Percentiles rank a stretch among this genome's conserved stretches.
Conservation (phyloP, 2,329 filamentous ascomycete genomes). For the Fusarium proliferatum region DNA sequence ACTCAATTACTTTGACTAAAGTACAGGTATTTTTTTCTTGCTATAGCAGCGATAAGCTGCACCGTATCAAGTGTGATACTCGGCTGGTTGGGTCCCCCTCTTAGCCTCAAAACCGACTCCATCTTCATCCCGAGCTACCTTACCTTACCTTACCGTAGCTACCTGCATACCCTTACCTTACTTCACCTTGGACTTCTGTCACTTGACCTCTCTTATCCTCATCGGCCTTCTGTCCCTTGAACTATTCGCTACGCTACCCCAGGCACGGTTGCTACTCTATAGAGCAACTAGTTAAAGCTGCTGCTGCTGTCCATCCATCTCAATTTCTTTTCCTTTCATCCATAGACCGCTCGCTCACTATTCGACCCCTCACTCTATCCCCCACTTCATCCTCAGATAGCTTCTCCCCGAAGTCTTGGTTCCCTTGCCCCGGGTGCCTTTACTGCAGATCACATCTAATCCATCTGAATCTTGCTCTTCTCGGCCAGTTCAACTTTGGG, state of each 20-base stretch:
- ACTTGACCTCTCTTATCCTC: constrained; percentile 22
- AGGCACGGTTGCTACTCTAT: constrained; percentile 11
- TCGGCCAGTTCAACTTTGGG: constrained; percentile 2
- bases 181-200: constrained; percentile 21
- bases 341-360: constrained; percentile 8
- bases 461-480: constrained; percentile 13
- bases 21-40: not conserved
- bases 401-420: constrained; percentile 35
- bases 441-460: constrained; percentile 30
- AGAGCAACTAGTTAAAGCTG: constrained; percentile 10
- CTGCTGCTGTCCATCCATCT: constrained; percentile 20
- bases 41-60: not conserved
- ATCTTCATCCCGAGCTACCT: constrained; percentile 15
- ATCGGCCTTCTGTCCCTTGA: constrained; percentile 4
- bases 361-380: constrained; percentile 37
- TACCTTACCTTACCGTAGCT: constrained; percentile 2
- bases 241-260: constrained; percentile 1
- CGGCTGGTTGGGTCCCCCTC: not conserved
- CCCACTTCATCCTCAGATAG: constrained; percentile 24
- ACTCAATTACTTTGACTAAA: constrained; percentile 5
- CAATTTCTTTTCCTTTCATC: constrained; percentile 16
- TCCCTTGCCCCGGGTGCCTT: constrained; percentile 40
- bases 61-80: constrained; percentile 11
- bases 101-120: not conserved
- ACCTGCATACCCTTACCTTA: constrained; percentile 17